phyloP scores from a whole-genome alignment of 2,329 filamentous ascomycete genomes.

The Trichoderma sp. region DNA sequence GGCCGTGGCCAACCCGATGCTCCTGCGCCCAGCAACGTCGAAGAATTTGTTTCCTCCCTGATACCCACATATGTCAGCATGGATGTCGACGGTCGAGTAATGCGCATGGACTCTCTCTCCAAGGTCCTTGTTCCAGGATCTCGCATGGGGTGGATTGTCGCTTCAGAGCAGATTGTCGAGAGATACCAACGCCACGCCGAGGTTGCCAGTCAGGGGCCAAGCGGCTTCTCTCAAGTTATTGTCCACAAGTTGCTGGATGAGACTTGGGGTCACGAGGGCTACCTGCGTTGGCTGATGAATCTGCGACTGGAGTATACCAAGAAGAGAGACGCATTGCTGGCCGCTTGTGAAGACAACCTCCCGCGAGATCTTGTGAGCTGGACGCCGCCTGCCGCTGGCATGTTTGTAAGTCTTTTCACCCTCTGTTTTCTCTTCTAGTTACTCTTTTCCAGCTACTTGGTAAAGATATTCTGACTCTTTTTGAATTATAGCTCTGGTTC shows the following conservation, averaged over 20 bases:
- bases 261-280: conserved; percentile 90
- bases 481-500: conserved; percentile 66
- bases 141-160: conserved; percentile 87
- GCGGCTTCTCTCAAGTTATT: conserved; percentile 80
- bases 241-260: conserved; percentile 91
- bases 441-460: neutral
- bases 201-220: conserved; percentile 81
- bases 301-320: conserved; percentile 80
- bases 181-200: conserved; percentile 83
- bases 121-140: conserved; percentile 87
- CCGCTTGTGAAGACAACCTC: conserved; percentile 77
- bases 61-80: conserved; percentile 75
- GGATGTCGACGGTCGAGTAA: conserved; percentile 83
- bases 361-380: conserved; percentile 77
- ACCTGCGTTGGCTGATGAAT: conserved; percentile 85
- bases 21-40: conserved; percentile 62
- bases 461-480: neutral
- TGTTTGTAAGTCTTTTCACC: conserved; percentile 72
- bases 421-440: neutral
- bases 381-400: conserved; percentile 80
- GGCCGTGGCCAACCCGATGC: conserved; percentile 54
- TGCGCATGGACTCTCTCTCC: conserved; percentile 91
- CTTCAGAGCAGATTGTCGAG: conserved; percentile 80
- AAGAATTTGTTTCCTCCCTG: conserved; percentile 69
- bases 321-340: conserved; percentile 75